Base-by-base conservation (phyloP, 164 flowering plant genomes). In the Cinnamomum micranthum region DNA sequence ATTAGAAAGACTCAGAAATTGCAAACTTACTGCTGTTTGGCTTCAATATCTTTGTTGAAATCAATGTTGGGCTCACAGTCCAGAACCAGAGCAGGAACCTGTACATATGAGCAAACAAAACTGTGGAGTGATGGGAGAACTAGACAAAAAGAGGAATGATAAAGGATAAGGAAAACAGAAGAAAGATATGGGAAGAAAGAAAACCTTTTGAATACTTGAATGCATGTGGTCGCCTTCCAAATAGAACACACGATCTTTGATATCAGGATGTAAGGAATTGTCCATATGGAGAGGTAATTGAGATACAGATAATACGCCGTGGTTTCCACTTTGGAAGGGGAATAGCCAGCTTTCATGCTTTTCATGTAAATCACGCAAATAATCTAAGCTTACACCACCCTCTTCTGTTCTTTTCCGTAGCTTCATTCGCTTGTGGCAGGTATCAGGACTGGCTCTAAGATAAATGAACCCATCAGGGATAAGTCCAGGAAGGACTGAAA, bases 341-440 rank as follows among this genome's bases (percentile, higher is more conserved):
- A 95, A 86, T 72, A 95, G 85, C 99, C 99, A 93, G 81, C 89
- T 95, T 79, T 95, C 99, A 77, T 95, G 99, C 82, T 92, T 95
- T 74, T 95, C 99, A 82, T 95, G 99, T 73, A 95, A 81, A 74
- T 71, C 96, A 52, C 87, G 91, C 60, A 95, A 84, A 81, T 95
- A 95, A 24, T 95, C 96, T 47, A 95, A 85, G 74, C 81, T 50
- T 52, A 95, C 98, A 63, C 97, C 98, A 63, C 98, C 97, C 79
- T 95, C 99, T 81, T 95, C 99, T 50, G 81, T 75, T 83, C 99
- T 89, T 79, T 87, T 89, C 14, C 99, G 86, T 13, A 83, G 83
- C 89, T 79, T 79, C 97, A 95, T 85, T 64, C 99, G 84, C 83
- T 92, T 85, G 82, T 93, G 97, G 80, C 99, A 95, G 67, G 97